Base-by-base conservation (phyloP, 352 stramenopile genomes). In the Phytophthora brassicae region DNA sequence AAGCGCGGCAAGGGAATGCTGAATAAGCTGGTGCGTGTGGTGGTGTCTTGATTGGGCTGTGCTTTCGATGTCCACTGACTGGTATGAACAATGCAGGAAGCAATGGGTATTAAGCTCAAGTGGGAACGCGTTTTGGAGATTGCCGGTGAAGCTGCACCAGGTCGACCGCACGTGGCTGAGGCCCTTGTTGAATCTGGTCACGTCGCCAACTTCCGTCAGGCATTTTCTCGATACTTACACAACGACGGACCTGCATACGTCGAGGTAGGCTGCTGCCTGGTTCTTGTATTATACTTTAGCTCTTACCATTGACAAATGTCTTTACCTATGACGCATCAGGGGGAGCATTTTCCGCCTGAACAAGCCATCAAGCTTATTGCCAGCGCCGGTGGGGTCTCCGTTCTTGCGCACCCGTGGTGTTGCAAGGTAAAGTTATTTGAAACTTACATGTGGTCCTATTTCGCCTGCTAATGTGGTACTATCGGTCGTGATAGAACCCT, bases 281-380 rank as follows among this genome's bases (percentile, higher is more conserved):
- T 44, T 44, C 7, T 19, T 39, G 38, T 3, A 28, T n/a, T 23
- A 20, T 22, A 14, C 4, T 11, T 26, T 44, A 12, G 23, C 23
- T 17, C 6, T 44, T 4, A 44, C 6, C 16, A 23, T 38, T 31
- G n/a, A 31, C 26, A 31, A 9, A 55, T 12, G 12, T 48, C 5
- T 23, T 62, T n/a, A 17, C 7, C 48, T 60, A 36, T 47, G 16
- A 11, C 39, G 9, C 29, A 48, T 9, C 36, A 94, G 81, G 86
- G 86, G 39, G 77, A 90, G 24, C 77, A 92, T 42, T 95, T 93
- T 44, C 86, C 86, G 7, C 86, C 86, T n/a, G 79, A 92, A 66
- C 80, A 93, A 55, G 86, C 86, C 3, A 92, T 95, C 62, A 89
- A 91, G 50, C 75, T 95, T 41, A 95, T 95, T 53, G 81, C 86